Base-by-base conservation (phyloP, 208 protist species). In the Naegleria gruberi region DNA sequence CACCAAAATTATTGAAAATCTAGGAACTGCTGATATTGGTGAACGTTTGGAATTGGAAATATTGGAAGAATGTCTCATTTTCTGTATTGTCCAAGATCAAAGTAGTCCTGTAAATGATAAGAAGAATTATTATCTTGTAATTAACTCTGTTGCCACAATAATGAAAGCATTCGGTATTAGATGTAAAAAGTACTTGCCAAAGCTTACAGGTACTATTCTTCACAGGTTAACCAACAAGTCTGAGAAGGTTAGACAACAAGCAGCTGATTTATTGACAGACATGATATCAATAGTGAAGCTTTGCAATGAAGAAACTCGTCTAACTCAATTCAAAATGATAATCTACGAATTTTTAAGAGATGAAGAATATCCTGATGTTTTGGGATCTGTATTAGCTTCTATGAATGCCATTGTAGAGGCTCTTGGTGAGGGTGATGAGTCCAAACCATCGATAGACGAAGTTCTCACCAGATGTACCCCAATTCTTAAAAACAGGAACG, bases 401-500 rank as follows among this genome's bases (percentile, higher is more conserved):
- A 95, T 99, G 15, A 99, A 98, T 90, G 95, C 96, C 37, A 98
- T 99, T 90, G 94, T 99, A n/a, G 95, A 96, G 84, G 97, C 98
- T 89, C 96, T 99, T 37, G 98, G 98, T 90, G 84, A 42, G 26
- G 97, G 98, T 90, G 92, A 93, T 15, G 96, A 98, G 91, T 99
- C 99, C 95, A 97, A 96, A 85, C 97, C 98, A 2, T 97, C 97
- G 23, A 96, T 99, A 73, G 95, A 96, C 47, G 98, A 99, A 91
- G 94, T 99, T 41, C 93, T 99, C 41, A 98, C 98, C 90, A 95
- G 97, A 10, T 94, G 99, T 1, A 99, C 97, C 12, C 98, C 98
- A 87, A 98, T 99, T 73, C 95, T 99, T n/a, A 97, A 98, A 91
- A 99, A 99, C 92, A 93, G 97, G 51, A 95, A 99, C 92, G 98